Base-by-base conservation (phyloP, 2,329 filamentous ascomycete genomes). In the Botrytis squamosa region DNA sequence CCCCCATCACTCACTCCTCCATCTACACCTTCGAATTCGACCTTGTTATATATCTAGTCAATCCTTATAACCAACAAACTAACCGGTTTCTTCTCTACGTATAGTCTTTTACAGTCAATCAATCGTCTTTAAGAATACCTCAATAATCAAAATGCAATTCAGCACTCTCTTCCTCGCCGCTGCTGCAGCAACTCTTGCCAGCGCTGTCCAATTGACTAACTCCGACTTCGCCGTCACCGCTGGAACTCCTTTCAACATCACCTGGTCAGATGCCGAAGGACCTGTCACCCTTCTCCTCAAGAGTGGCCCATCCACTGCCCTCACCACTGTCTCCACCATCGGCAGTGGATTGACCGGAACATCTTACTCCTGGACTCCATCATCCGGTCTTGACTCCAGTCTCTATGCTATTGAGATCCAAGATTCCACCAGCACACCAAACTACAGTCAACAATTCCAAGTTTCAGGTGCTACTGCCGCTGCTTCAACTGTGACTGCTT, bases 91-190 rank as follows among this genome's bases (percentile, higher is more conserved):
- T 60, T 18, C 22, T 33, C 49, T 44, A 12, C 22, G 3, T 25
- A 25, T 38, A 69, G 66, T 68, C 49, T 38, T 57, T 14, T 40
- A 68, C 16, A 40, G 0, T 25, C 49, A 63, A 70, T 33, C 66
- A 62, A 62, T n/a, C 29, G 8, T n/a, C 57, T 62, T 70, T 1
- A 38, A n/a, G 29, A 70, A 60, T 29, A 46, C 33, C 10, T 29
- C 10, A 70, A 20, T 63, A 38, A 46, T 70, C 62, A 80, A 78
- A 67, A 81, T 81, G 80, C 76, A 78, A 75, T 80, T 80, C 78
- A 74, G 76, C 40, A 76, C 60, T 64, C n/a, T 77, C 72, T 73
- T 80, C 68, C 12, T 78, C 70, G 75, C 77, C 16, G 76, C 77
- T 38, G 75, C 75, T 12, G 75, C 77, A 16, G 72, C 77, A 52